A percentile compares a stretch with the other conserved stretches of the same genome.
Conservation (phyloP, 805 yeast species). For the Kazachstania bromeliacearum region DNA sequence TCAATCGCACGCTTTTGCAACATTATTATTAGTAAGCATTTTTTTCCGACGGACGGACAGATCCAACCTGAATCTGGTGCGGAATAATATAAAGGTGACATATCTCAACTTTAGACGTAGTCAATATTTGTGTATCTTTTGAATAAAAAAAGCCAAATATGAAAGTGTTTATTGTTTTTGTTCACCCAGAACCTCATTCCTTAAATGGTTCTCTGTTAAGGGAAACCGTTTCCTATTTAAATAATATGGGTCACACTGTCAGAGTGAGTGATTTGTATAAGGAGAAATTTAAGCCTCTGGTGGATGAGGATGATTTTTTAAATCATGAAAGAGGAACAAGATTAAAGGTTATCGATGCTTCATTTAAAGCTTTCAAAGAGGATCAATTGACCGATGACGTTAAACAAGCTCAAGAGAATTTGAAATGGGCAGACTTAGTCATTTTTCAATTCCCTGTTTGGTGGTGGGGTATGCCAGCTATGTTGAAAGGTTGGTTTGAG, state of each 20-base stretch:
- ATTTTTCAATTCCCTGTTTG: slow-evolving; percentile 20
- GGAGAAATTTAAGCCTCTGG: slow-evolving; percentile 15
- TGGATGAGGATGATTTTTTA: slow-evolving; percentile 15
- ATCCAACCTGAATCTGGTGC: no score
- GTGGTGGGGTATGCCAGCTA: slow-evolving; percentile 26
- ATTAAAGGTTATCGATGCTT: slow-evolving; percentile 9
- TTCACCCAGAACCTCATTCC: slow-evolving; percentile 20
- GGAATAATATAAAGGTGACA: no score
- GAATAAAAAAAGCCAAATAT: no score
- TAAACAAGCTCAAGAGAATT: slow-evolving; percentile 18
- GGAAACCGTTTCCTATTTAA: slow-evolving; percentile 10
- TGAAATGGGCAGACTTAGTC: slow-evolving; percentile 19
- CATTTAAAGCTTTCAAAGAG: slow-evolving; percentile 7
- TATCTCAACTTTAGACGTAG: no score
- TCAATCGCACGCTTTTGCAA: no score
- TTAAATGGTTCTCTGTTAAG: slow-evolving; percentile 14
- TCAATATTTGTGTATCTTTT: no score
- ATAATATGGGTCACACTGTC: slow-evolving; percentile 18
- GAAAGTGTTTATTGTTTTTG: slow-evolving; percentile 16
- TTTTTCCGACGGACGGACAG: no score
- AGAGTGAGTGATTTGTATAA: slow-evolving; percentile 19
- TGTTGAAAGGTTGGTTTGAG: slow-evolving; percentile 23
- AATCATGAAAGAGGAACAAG: slow-evolving; percentile 6
- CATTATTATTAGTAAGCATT: no score
- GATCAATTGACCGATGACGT: slow-evolving; percentile 17